A percentile compares a stretch with the other conserved stretches of the same genome.
These are phyloP conservation scores for Ampelocalamus luodianensis DNA, from an alignment of 176 grass and related monocot species.

Conservation along the genomic window DNA sequence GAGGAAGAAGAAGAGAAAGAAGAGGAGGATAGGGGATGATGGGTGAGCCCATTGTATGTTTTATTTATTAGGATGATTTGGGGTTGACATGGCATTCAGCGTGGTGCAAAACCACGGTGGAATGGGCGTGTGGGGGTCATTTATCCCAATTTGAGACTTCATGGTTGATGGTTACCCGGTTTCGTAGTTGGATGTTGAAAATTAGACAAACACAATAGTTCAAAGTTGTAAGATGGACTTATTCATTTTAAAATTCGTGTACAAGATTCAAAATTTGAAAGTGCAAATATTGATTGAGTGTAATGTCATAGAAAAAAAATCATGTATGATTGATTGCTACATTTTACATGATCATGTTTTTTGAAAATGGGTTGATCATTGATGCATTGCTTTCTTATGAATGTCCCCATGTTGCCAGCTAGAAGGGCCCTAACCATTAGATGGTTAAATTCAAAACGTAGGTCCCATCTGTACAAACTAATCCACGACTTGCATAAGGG, in stretches of 20 bases:
- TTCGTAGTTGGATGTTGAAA: too few species aligned
- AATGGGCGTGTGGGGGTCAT: too few species aligned
- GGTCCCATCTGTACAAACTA: background rate
- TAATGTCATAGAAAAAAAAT: background rate
- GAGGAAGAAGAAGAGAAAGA: too few species aligned
- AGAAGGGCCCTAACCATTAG: background rate
- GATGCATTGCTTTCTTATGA: background rate
- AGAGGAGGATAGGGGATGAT: too few species aligned
- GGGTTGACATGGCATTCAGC: too few species aligned
- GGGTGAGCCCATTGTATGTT: too few species aligned
- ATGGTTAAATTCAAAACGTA: background rate
- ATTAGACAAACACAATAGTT: too few species aligned
- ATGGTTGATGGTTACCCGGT: too few species aligned
- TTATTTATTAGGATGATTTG: too few species aligned
- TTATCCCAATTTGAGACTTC: too few species aligned
- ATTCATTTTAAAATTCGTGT: background rate
- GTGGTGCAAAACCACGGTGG: too few species aligned
- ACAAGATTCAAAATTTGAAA: background rate
- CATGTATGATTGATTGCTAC: background rate
- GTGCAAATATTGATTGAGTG: background rate
- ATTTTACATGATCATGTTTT: background rate
- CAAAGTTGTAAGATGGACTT: too few species aligned
- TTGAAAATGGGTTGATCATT: background rate
- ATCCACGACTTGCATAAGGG: background rate
- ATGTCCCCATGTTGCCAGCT: background rate